These are phyloP conservation scores for Arabis hirsuta DNA, from an alignment of 345 rosid genomes.

Conservation along the genomic window DNA sequence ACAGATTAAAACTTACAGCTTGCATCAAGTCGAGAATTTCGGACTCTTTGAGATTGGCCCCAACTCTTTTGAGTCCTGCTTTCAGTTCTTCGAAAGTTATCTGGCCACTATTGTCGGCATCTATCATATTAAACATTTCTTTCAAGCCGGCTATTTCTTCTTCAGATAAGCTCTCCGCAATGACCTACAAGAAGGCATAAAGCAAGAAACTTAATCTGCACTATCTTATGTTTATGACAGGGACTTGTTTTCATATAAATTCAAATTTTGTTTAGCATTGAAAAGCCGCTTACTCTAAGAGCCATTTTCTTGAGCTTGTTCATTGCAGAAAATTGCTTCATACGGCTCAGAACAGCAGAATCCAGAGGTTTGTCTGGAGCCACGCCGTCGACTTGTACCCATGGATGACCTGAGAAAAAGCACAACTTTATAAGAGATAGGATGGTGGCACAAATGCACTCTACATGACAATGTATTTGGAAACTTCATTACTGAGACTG, in stretches of 20 bases:
- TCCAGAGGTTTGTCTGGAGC: conserved; percentile 93
- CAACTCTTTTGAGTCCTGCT: conserved; percentile 74
- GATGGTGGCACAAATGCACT: conserved; percentile 12
- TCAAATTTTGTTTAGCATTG: not conserved
- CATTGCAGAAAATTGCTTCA: conserved; percentile 94
- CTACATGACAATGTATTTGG: not conserved
- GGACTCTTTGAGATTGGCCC: conserved; percentile 86
- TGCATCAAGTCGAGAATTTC: conserved; percentile 91
- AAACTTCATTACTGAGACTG: not conserved
- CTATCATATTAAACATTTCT: conserved; percentile 93
- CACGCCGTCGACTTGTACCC: conserved; percentile 83
- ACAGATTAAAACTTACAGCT: conserved; percentile 61
- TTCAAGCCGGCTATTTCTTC: conserved; percentile 91
- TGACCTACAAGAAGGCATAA: conserved; percentile 53
- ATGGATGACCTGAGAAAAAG: conserved; percentile 73
- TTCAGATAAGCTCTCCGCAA: conserved; percentile 85
- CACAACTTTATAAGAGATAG: conserved; percentile 22
- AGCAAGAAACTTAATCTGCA: conserved; percentile 14
- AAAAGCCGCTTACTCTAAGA: conserved; percentile 56
- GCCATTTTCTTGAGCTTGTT: conserved; percentile 92
- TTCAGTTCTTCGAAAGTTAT: conserved; percentile 87
- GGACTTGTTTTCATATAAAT: not conserved
- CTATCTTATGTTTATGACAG: not conserved
- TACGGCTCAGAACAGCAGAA: conserved; percentile 79
- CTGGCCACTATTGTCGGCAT: conserved; percentile 79